Percentiles rank a stretch among this genome's conserved stretches.
Conservation (phyloP, 2,329 filamentous ascomycete species). For the Alternaria panax region DNA sequence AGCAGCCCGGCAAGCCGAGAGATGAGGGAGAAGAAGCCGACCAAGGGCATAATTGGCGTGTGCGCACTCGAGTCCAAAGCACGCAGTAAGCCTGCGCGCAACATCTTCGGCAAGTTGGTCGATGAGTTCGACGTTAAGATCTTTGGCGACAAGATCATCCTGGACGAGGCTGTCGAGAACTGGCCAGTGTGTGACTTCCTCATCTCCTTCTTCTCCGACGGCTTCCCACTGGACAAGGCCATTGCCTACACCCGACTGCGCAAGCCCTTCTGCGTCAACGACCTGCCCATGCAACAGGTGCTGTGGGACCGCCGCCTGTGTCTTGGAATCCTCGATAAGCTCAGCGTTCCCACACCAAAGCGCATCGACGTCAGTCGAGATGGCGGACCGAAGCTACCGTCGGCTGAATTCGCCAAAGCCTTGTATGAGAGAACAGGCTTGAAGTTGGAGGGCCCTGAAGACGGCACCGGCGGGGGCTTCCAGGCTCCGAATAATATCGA, state of each 20-base stretch:
- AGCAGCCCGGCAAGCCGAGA: slow-evolving; percentile 76
- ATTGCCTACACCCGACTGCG: slow-evolving; percentile 93
- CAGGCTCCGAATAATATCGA: slow-evolving; percentile 72
- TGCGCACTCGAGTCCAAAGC: slow-evolving; percentile 96
- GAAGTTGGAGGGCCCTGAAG: slow-evolving; percentile 71
- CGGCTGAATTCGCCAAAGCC: slow-evolving; percentile 79
- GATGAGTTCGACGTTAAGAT: slow-evolving; percentile 96
- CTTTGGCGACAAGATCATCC: slow-evolving; percentile 97
- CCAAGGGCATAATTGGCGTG: slow-evolving; percentile 79
- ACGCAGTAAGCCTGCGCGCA: slow-evolving; percentile 93
- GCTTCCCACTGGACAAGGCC: slow-evolving; percentile 95
- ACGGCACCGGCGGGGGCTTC: slow-evolving; percentile 68
- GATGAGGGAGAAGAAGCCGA: slow-evolving; percentile 59
- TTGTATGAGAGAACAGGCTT: slow-evolving; percentile 83
- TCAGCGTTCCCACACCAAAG: slow-evolving; percentile 87
- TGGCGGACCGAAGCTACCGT: slow-evolving; percentile 82
- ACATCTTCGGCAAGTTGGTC: slow-evolving; percentile 92
- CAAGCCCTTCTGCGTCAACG: slow-evolving; percentile 97
- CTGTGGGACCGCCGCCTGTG: slow-evolving; percentile 95
- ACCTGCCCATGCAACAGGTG: slow-evolving; percentile 95
- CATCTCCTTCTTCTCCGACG: slow-evolving; percentile 98
- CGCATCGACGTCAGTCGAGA: slow-evolving; percentile 92
- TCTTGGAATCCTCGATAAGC: slow-evolving; percentile 83
- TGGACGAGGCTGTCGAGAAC: slow-evolving; percentile 95
- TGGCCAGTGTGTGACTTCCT: slow-evolving; percentile 97